phyloP scores from a whole-genome alignment of 2,329 filamentous ascomycete species.

The Calonectria multiphialidica region DNA sequence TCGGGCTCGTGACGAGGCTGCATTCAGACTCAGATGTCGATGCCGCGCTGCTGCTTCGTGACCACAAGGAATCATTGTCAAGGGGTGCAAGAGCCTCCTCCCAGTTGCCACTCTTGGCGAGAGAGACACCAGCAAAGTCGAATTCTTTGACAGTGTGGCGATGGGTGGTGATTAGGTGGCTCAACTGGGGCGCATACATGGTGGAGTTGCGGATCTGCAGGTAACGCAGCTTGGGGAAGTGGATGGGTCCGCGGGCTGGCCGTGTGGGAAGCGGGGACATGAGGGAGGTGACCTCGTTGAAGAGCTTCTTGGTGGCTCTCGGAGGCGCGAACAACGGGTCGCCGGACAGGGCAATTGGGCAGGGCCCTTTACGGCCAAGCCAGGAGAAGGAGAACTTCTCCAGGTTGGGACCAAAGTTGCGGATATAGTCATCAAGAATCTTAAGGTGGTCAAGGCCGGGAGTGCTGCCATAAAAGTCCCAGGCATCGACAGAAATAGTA shows the following conservation, averaged over 20 bases:
- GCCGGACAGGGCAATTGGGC: slow-evolving; percentile 76
- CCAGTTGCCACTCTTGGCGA: slow-evolving; percentile 79
- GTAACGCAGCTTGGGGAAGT: slow-evolving; percentile 75
- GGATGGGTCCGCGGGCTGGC: slow-evolving; percentile 66
- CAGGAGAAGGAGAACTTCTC: slow-evolving; percentile 83
- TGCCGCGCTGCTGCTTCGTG: slow-evolving; percentile 43
- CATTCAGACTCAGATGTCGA: slow-evolving; percentile 46
- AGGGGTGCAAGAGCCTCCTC: slow-evolving; percentile 85
- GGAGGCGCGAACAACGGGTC: slow-evolving; percentile 77
- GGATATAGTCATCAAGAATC: slow-evolving; percentile 85
- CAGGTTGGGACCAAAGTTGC: slow-evolving; percentile 73
- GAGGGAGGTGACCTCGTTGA: slow-evolving; percentile 73
- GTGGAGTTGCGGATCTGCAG: slow-evolving; percentile 80
- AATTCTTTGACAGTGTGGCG: slow-evolving; percentile 78
- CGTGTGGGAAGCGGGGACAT: slow-evolving; percentile 72
- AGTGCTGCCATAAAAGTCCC: slow-evolving; percentile 71
- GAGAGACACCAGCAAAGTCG: slow-evolving; percentile 81
- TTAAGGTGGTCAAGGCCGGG: slow-evolving; percentile 78
- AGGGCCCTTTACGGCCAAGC: slow-evolving; percentile 81
- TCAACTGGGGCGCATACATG: slow-evolving; percentile 79
- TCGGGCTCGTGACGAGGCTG: slow-evolving; percentile 49
- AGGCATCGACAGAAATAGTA: slow-evolving; percentile 78
- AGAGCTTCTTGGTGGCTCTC: slow-evolving; percentile 67
- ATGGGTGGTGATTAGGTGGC: slow-evolving; percentile 76
- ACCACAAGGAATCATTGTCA: slow-evolving; percentile 56